Base-by-base conservation (phyloP, 1,284 basidiomycete species). In the Termitomyces sp. region DNA sequence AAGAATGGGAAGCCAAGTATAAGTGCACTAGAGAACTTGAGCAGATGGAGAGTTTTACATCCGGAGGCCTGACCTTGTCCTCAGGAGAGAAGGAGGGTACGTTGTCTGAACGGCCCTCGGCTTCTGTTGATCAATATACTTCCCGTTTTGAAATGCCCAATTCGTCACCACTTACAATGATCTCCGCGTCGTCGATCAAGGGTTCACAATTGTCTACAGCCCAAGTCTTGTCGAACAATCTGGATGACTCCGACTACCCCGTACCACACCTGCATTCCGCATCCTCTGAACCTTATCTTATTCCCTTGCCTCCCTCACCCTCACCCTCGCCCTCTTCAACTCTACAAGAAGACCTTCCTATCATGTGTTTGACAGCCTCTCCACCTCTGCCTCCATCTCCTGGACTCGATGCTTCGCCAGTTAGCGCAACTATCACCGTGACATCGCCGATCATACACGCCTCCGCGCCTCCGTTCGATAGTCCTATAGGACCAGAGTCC, bases 1-100 rank as follows among this genome's bases (percentile, higher is more conserved):
- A 73, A 42, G 70, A 73, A 49, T 82, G 80, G 80, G 67, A 77
- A 56, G 69, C 72, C 1, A 69, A 63, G 56, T 74, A 79, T 55
- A 63, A 62, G 15, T 42, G 31, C 49, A 72, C 73, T 49, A 63
- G 58, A 45, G 55, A 47, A 21, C 30, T 46, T 10, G 60, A 66
- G 30, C 65, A 68, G 9, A 55, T 73, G 58, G 62, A 63, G 10
- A 57, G 41, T 30, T 73, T 70, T 60, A 70, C 65, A 50, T 71
- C 72, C 56, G 70, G 72, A 17, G 64, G 62, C 12, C 10, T 49
- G 12, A 41, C 55, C n/a, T 24, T 51, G n/a, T 24, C 33, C 15
- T 19, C 47, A 10, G 28, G 34, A 17, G 36, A 34, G 19, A 34
- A 40, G 36, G 45, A 39, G n/a, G 54, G 47, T 10, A 31, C 28